These are phyloP conservation scores for Rhododendron simsii DNA, from an alignment of 148 eudicot genomes.

Conservation along the genomic window DNA sequence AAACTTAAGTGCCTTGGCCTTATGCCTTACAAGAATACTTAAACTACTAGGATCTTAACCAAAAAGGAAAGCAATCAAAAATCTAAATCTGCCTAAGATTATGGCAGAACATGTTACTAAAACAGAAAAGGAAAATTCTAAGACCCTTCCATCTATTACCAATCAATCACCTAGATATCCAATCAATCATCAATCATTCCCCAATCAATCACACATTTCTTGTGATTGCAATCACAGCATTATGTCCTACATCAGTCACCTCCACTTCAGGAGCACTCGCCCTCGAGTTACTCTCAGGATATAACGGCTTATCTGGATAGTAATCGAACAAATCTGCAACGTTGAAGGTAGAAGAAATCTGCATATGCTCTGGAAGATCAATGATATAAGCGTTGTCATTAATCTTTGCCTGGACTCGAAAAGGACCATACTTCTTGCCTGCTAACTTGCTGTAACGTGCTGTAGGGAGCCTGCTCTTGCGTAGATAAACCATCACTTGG, in stretches of 20 bases:
- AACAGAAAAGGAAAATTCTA: no score
- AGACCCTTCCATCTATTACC: no score
- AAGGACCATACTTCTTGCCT: slow-evolving; percentile 3
- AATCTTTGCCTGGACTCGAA: neutral
- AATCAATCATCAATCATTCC: neutral
- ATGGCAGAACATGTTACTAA: neutral
- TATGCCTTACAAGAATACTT: neutral
- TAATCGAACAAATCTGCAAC: neutral
- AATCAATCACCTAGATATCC: no score
- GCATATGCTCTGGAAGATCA: neutral
- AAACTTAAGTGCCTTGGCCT: neutral
- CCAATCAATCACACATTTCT: neutral
- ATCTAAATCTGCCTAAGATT: neutral
- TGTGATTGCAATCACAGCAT: no score
- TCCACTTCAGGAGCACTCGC: neutral
- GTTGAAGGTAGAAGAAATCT: neutral
- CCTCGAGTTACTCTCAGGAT: neutral
- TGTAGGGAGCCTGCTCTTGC: neutral
- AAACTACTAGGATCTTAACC: neutral
- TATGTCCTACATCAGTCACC: neutral
- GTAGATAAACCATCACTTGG: neutral
- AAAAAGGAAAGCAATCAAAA: neutral
- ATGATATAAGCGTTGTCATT: slow-evolving; percentile 11
- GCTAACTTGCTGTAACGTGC: slow-evolving; percentile 1
- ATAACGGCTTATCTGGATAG: neutral